Conservation (phyloP, 1,139 yeast species). For the Meyerozyma sp. region DNA sequence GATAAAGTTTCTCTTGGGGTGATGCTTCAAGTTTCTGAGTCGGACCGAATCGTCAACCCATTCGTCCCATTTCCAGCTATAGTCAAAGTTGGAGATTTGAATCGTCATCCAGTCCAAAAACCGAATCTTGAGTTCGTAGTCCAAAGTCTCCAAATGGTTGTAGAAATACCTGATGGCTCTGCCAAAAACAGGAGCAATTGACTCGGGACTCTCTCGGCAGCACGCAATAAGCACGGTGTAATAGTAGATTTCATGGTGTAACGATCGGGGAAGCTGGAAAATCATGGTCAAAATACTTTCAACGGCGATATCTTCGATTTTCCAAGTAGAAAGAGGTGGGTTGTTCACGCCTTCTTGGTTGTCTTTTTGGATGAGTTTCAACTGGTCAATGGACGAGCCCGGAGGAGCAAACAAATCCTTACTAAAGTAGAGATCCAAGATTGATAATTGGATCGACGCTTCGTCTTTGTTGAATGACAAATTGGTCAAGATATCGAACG, state of each 20-base stretch:
- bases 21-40: conserved; percentile 38
- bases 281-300: conserved; percentile 78
- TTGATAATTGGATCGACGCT: conserved; percentile 77
- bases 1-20: conserved; percentile 73
- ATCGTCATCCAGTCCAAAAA: conserved; percentile 90
- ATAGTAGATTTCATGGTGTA: conserved; percentile 71
- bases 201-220: conserved; percentile 81
- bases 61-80: conserved; percentile 98
- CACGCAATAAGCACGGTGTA: conserved; percentile 86
- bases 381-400: conserved; percentile 74
- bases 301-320: conserved; percentile 84
- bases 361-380: conserved; percentile 36
- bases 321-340: conserved; percentile 68
- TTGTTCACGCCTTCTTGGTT: conserved; percentile 34
- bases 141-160: conserved; percentile 59
- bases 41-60: conserved; percentile 63
- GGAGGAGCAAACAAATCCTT: conserved; percentile 73
- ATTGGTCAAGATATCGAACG: conserved; percentile 68
- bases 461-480: conserved; percentile 87
- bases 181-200: conserved; percentile 94
- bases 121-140: conserved; percentile 68
- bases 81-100: conserved; percentile 89
- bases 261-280: conserved; percentile 65
- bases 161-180: conserved; percentile 86
- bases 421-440: conserved; percentile 69